These are phyloP conservation scores for Puccinia novopanici DNA, from an alignment of 1,284 basidiomycete genomes.

Conservation along the genomic window DNA sequence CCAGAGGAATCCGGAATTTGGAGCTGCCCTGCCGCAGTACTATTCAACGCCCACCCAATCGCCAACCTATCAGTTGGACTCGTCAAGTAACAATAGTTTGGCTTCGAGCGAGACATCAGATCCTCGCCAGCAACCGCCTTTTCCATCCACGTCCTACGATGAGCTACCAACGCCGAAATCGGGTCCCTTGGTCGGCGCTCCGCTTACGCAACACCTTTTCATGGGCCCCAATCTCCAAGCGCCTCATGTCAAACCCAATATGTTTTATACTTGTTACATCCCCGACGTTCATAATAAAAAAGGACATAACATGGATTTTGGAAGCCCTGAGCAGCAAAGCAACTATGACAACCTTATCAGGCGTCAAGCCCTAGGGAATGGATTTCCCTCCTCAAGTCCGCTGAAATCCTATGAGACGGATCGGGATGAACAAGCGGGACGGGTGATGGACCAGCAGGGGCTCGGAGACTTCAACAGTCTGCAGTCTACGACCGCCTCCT, in stretches of 20 bases:
- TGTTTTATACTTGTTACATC: constrained; percentile 5
- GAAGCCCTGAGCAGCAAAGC: background rate
- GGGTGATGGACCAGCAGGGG: background rate
- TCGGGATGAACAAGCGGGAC: background rate
- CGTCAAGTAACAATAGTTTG: constrained; percentile 4
- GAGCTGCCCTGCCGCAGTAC: constrained; percentile 8
- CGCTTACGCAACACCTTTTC: constrained; percentile 1
- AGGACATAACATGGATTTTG: background rate
- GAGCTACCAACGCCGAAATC: constrained; percentile 25
- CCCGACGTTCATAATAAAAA: background rate
- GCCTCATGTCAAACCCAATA: constrained; percentile 10
- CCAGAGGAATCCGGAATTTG: constrained; percentile 14
- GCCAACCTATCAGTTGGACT: constrained; percentile 38
- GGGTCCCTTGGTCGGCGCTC: background rate
- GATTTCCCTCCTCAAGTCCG: background rate
- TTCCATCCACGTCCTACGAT: constrained; percentile 17
- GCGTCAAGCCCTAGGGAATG: background rate
- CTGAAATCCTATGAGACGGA: background rate
- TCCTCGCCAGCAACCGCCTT: constrained; percentile 2
- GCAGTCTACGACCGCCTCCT: background rate
- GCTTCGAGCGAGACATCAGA: constrained; percentile 22
- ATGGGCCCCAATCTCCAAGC: background rate
- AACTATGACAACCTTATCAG: background rate
- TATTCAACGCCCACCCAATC: constrained; percentile 43
- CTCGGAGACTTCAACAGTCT: background rate